These are phyloP conservation scores for Colletotrichum tabaci DNA, from an alignment of 2,329 filamentous ascomycete genomes.

Conservation along the genomic window DNA sequence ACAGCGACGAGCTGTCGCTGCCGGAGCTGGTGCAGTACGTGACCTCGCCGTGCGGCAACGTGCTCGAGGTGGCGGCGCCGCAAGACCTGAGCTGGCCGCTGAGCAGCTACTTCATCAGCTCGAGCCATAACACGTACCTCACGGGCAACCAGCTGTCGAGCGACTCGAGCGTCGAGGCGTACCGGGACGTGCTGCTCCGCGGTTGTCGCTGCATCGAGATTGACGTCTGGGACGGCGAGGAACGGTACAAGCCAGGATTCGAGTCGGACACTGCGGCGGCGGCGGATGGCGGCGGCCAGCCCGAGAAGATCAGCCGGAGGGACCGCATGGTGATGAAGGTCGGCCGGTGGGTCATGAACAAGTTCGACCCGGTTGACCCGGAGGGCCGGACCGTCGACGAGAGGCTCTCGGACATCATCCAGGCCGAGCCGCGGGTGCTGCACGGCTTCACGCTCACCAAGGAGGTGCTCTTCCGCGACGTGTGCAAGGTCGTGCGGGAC, in stretches of 20 bases:
- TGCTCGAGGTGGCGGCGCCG: slow-evolving; percentile 70
- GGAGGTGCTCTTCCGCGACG: slow-evolving; percentile 87
- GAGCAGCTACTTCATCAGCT: slow-evolving; percentile 93
- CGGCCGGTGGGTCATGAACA: slow-evolving; percentile 7
- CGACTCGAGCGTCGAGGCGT: slow-evolving; percentile 88
- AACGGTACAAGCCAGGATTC: slow-evolving; percentile 57
- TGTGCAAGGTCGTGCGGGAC: slow-evolving; percentile 85
- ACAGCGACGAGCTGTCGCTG: slow-evolving; percentile 59
- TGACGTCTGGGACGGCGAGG: slow-evolving; percentile 93
- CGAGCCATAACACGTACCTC: slow-evolving; percentile 95
- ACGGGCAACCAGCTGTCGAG: slow-evolving; percentile 90
- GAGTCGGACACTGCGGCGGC: slow-evolving; percentile 78
- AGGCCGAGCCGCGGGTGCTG: slow-evolving; percentile 80
- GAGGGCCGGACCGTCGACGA: slow-evolving; percentile 37
- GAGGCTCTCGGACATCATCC: slow-evolving; percentile 50
- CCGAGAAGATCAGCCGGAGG: slow-evolving; percentile 54
- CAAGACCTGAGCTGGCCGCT: slow-evolving; percentile 80
- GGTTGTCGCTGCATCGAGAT: slow-evolving; percentile 95
- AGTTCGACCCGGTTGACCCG: background rate
- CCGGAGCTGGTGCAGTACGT: slow-evolving; percentile 68
- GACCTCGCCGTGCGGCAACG: slow-evolving; percentile 63
- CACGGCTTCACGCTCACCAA: slow-evolving; percentile 94
- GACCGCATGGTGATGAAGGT: slow-evolving; percentile 22
- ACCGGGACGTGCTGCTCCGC: slow-evolving; percentile 85
- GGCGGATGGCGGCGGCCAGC: slow-evolving; percentile 65